Base-by-base conservation (phyloP, 345 rosid species). In the Syzygium oleosum region DNA sequence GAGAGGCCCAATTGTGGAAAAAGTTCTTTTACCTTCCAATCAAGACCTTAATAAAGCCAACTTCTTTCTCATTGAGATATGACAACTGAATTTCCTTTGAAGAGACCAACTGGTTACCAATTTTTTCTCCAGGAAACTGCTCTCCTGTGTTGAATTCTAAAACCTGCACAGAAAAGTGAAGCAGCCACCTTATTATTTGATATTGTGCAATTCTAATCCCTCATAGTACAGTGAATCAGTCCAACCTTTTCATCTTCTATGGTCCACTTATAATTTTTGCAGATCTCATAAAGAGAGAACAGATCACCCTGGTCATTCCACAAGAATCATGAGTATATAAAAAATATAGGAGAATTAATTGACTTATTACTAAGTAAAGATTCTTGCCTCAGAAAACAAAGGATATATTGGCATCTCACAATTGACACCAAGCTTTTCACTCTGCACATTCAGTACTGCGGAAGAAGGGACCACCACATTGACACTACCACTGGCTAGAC, bases 281-380 rank as follows among this genome's bases (percentile, higher is more conserved):
- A 97, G 87, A 95, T 94, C 93, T 93, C 98, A 90, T 95, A 95
- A 85, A 96, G 92, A 63, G 98, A 95, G 91, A 96, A 93, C 85
- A 97, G 92, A 87, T 94, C 92, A 31, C 97, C 99, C 99, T 97
- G 95, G 49, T 19, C 52, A 84, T 63, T 84, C 65, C 84, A 29
- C 51, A 86, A 91, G 43, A 87, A 56, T 58, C 31, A 8, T 78
- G 55, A 79, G 88, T 55, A 38, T 1, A 21, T 73, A 73, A 41
- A 41, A 73, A 41, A 73, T 19, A 14, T 38, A 38, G 15, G 83
- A 73, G 27, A 38, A 73, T 73, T 73, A 73, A 73, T 73, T 3
- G 13, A 73, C 43, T 73, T 73, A 34, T 19, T 21, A 38, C 83
- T 73, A 73, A 73, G 38, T 73, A 7, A 73, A 38, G 83, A 68